These are phyloP conservation scores for Ustilago nuda DNA, from an alignment of 1,284 basidiomycete species.

Conservation along the genomic window DNA sequence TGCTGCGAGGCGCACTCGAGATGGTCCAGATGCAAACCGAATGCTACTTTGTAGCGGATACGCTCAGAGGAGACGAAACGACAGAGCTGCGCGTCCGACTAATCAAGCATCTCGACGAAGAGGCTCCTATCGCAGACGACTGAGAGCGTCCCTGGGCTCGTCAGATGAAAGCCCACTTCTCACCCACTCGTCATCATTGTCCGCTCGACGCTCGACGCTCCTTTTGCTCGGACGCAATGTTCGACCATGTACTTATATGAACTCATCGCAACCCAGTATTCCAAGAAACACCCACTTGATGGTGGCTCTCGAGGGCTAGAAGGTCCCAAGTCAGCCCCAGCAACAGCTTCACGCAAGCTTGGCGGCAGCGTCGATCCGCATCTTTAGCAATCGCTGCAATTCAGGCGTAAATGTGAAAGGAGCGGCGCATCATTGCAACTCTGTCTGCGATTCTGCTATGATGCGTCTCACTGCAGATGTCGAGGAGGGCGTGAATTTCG, in stretches of 20 bases:
- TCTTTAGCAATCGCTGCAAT: too few species aligned
- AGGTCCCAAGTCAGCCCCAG: neutral
- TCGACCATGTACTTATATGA: conserved; percentile 14
- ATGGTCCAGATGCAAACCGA: conserved; percentile 99
- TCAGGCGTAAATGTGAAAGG: neutral
- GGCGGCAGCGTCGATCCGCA: too few species aligned
- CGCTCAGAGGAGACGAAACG: conserved; percentile 88
- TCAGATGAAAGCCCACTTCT: neutral
- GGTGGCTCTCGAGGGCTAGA: neutral
- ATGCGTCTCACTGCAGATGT: too few species aligned
- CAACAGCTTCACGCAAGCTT: neutral
- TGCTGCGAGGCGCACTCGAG: conserved; percentile 90
- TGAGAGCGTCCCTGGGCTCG: conserved; percentile 20
- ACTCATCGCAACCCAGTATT: neutral
- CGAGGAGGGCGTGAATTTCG: neutral
- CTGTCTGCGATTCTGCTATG: too few species aligned
- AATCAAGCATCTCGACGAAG: conserved; percentile 92
- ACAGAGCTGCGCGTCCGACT: conserved; percentile 93
- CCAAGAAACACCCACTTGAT: neutral
- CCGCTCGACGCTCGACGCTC: neutral
- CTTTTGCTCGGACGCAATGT: neutral
- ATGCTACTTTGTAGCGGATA: conserved; percentile 87
- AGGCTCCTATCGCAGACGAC: conserved; percentile 72
- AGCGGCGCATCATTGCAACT: too few species aligned
- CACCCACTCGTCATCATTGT: neutral